phyloP scores from a whole-genome alignment of 2,329 filamentous ascomycete species.

The Fusarium albosuccineum region DNA sequence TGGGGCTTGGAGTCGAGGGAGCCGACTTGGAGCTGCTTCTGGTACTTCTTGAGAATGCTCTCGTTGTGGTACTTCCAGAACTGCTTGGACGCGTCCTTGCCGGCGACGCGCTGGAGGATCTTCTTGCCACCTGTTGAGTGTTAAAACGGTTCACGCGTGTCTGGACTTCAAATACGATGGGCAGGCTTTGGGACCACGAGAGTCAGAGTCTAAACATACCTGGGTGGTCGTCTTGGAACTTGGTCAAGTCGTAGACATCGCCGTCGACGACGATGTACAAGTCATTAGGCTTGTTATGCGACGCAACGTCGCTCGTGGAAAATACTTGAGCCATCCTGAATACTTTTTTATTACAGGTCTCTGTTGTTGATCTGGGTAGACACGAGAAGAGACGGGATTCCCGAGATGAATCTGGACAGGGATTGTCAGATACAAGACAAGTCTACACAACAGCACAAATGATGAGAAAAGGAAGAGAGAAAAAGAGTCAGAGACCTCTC shows the following conservation, averaged over 20 bases:
- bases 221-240: slow-evolving; percentile 87
- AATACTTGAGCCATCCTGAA: slow-evolving; percentile 86
- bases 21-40: slow-evolving; percentile 80
- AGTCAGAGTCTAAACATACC: slow-evolving; percentile 62
- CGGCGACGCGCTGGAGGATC: slow-evolving; percentile 72
- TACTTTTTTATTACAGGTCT: background rate
- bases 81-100: slow-evolving; percentile 76
- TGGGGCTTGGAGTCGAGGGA: slow-evolving; percentile 83
- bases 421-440: slow-evolving; percentile 6
- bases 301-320: slow-evolving; percentile 84
- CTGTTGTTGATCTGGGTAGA: slow-evolving; percentile 6
- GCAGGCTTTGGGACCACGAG: background rate
- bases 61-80: slow-evolving; percentile 88
- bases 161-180: background rate
- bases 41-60: slow-evolving; percentile 88
- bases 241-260: slow-evolving; percentile 95
- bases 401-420: slow-evolving; percentile 3
- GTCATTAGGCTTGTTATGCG: slow-evolving; percentile 88
- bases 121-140: slow-evolving; percentile 68
- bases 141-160: slow-evolving; percentile 24
- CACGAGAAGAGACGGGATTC: background rate
- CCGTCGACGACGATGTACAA: slow-evolving; percentile 93
- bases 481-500: slow-evolving; percentile 5
- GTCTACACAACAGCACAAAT: slow-evolving; percentile 7
- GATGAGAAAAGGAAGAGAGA: background rate